These are phyloP conservation scores for Chalaropsis thielavioides DNA, from an alignment of 2,329 filamentous ascomycete genomes.

Conservation along the genomic window DNA sequence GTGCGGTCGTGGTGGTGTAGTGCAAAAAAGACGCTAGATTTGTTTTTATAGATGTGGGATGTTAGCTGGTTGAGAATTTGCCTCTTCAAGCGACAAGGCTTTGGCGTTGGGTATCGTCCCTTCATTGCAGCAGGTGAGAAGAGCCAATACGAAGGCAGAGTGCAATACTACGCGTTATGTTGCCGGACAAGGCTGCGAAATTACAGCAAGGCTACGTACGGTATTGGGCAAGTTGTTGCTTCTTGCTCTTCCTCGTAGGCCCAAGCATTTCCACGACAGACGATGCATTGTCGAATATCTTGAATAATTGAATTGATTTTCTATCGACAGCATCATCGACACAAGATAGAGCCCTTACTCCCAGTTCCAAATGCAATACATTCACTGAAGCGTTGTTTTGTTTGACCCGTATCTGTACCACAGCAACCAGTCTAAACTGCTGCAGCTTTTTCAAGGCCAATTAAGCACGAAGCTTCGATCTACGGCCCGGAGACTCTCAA, in stretches of 20 bases:
- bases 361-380: neutral
- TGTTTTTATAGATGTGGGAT: too few relatives aligned
- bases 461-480: conserved; percentile 26
- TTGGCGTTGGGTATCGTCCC: neutral
- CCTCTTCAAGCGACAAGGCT: neutral
- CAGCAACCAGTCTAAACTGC: conserved; percentile 37
- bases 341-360: too few relatives aligned
- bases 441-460: conserved; percentile 48
- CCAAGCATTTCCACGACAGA: neutral
- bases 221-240: neutral
- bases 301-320: too few relatives aligned
- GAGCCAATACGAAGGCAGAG: too few relatives aligned
- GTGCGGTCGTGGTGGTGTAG: neutral
- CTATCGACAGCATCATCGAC: too few relatives aligned
- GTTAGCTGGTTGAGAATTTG: neutral
- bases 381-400: conserved; percentile 25
- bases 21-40: neutral
- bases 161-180: neutral
- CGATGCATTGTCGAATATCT: too few relatives aligned
- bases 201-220: neutral
- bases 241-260: neutral
- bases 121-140: too few relatives aligned
- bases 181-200: neutral
- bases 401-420: conserved; percentile 55
- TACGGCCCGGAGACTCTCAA: conserved; percentile 45